Evolutionary conservation across 345 rosid genomes (phyloP), one percentile per base, ranked within the genome.

Genomic region (Stellera chamaejasme): DNA sequence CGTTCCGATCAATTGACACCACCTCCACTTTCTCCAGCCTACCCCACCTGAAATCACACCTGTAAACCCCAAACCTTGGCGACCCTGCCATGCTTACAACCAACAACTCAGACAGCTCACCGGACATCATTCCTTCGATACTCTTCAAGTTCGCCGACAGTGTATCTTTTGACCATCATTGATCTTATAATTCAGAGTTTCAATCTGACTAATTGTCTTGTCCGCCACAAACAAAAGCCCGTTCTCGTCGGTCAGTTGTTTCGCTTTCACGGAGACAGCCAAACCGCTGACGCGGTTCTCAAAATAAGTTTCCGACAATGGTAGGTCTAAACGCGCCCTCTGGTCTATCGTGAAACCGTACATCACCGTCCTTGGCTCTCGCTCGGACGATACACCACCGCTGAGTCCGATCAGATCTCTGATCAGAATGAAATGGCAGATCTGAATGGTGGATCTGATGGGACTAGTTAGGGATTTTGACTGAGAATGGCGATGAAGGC

Each of bases 21-120:
- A 58, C 14, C 55, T 65, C 70, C 11, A 51, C 54, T 62, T 67
- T 78, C 39, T 10, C 65, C 0, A 69, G 75, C 59, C 55, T 75
- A 0, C 83, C 83, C 83, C 80, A 75, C 8, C 74, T 78, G 15
- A 79, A 79, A 61, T 79, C 74, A 2, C 60, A 45, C 1, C 61
- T 74, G 4, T 72, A 79, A 8, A 55, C 66, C 3, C 56, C 27
- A 0, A 61, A 43, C 3, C 52, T 54, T 0, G 80, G 73, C 12
- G 83, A 75, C 2, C 80, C 78, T 0, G 60, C 1, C 13, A 57
- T 50, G 15, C 39, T 43, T 11, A 55, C 44, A 0, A 23, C 0
- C 15, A 16, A 16, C 32, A 23, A 6, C 6, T 27, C 47, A 10
- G 46, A 41, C 39, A 32, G 3, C 5, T 32, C 39, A 4, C 39